Conservation (phyloP, 2,329 filamentous ascomycete genomes). For the Pseudovirgaria hyperparasitica region DNA sequence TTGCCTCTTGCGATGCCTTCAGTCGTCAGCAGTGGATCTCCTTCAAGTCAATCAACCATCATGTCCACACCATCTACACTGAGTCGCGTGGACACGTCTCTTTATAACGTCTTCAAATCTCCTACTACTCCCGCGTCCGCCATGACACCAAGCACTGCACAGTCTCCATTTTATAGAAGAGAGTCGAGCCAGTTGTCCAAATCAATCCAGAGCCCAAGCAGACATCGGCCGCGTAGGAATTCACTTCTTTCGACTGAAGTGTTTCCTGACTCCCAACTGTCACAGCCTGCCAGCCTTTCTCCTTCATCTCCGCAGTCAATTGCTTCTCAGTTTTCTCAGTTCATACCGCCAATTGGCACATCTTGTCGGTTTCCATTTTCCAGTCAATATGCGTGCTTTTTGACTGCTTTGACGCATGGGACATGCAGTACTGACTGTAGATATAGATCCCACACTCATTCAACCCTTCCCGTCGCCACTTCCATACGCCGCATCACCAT, state of each 20-base stretch:
- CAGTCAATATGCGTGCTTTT: constrained; percentile 8
- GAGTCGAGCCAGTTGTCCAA: constrained; percentile 9
- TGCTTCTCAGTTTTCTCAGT: constrained; percentile 9
- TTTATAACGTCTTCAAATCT: constrained; percentile 17
- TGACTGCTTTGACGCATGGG: constrained; percentile 5
- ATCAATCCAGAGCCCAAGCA: constrained; percentile 1
- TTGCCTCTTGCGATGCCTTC: constrained; percentile 1
- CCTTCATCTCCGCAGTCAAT: constrained; percentile 10
- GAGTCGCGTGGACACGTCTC: constrained; percentile 1
- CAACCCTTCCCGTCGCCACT: constrained; percentile 34
- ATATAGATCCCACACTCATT: constrained; percentile 45
- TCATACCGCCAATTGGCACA: constrained; percentile 15
- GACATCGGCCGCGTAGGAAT: constrained; percentile 8
- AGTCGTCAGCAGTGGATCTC: constrained; percentile 5
- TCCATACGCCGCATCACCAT: constrained; percentile 28
- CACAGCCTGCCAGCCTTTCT: too few species aligned
- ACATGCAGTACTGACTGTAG: constrained; percentile 3
- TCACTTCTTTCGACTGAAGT: constrained; percentile 17
- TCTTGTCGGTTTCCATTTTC: constrained; percentile 30
- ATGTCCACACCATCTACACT: too few species aligned
- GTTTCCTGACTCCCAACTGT: constrained; percentile 6
- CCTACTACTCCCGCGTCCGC: constrained; percentile 26
- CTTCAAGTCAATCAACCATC: constrained; percentile 1
- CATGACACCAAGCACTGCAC: constrained; percentile 17
- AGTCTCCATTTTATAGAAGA: constrained; percentile 3